Evolutionary conservation across 805 yeast species (phyloP), one percentile per base, ranked within the genome.

Genomic region (Cephaloascus fragrans): DNA sequence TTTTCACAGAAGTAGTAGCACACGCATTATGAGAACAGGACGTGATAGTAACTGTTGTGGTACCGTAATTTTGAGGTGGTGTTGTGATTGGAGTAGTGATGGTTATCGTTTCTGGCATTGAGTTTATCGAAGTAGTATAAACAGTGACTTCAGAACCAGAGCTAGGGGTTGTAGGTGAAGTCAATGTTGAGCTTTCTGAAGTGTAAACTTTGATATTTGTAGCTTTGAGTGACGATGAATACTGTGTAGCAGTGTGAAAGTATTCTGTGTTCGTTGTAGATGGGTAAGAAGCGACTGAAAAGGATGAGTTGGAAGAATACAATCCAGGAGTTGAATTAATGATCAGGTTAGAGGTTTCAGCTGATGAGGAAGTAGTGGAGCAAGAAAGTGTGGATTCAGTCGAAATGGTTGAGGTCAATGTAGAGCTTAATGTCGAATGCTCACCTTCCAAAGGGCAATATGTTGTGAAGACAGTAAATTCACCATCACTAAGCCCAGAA

Each of bases 31-130:
- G 59, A 19, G 56, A 40, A 48, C 71, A 64, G n/a, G 64, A 56
- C 39, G 69, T 63, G 47, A 62, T 52, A 40, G 70, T 64, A 34
- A 59, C 59, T 32, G 54, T 52, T 36, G 59, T 57, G 43, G 67
- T 56, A 46, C 28, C 28, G 12, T 8, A 23, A 12, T 23, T 6
- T 23, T 23, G 10, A 8, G 28, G 28, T 35, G 9, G 47, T 34
- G 32, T 23, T 8, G 10, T 23, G 6, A 12, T 23, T 23, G 28
- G 12, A 8, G 28, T 8, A 23, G 28, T 23, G 28, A 12, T 8
- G 12, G 28, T 23, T 8, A 12, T 12, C 12, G 28, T 8, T 23
- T 6, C 6, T 23, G 28, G 6, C 6, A 12, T 23, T 23, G 28
- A 23, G 6, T 8, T 8, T 8, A 12, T 12, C 6, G 28, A 23